phyloP scores from a whole-genome alignment of 2,329 filamentous ascomycete genomes.

The Niveomyces coronatus region DNA sequence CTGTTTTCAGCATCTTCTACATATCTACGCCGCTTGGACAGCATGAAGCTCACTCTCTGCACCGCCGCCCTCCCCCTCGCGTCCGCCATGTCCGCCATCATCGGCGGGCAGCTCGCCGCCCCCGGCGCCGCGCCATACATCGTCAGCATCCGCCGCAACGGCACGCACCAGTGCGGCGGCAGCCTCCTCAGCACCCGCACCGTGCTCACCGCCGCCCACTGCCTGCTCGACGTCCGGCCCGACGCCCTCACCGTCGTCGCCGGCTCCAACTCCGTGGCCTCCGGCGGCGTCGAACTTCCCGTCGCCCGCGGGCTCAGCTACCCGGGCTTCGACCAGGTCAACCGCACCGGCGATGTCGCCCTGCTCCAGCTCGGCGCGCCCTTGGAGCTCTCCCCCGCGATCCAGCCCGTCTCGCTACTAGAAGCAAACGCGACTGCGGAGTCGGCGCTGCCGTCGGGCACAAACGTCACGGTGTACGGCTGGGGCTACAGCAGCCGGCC shows the following conservation, averaged over 20 bases:
- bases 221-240: background rate
- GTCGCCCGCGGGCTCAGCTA: background rate
- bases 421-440: no score
- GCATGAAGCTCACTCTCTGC: background rate
- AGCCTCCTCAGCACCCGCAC: background rate
- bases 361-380: background rate
- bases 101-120: conserved; percentile 1
- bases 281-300: background rate
- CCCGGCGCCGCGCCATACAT: background rate
- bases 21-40: no score
- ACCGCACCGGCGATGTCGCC: conserved; percentile 1
- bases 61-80: background rate
- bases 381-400: background rate
- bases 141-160: conserved; percentile 3
- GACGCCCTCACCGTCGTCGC: background rate
- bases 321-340: background rate
- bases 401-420: background rate
- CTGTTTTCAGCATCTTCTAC: no score
- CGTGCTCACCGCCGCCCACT: conserved; percentile 5
- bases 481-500: conserved; percentile 7
- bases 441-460: conserved; percentile 1
- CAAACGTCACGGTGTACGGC: conserved; percentile 6
- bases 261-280: background rate
- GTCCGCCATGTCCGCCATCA: background rate
- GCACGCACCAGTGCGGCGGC: conserved; percentile 2